Percentiles rank a stretch among this genome's conserved stretches.
Conservation (phyloP, 2,329 filamentous ascomycete genomes). For the Neofusicoccum kwambonambiense region DNA sequence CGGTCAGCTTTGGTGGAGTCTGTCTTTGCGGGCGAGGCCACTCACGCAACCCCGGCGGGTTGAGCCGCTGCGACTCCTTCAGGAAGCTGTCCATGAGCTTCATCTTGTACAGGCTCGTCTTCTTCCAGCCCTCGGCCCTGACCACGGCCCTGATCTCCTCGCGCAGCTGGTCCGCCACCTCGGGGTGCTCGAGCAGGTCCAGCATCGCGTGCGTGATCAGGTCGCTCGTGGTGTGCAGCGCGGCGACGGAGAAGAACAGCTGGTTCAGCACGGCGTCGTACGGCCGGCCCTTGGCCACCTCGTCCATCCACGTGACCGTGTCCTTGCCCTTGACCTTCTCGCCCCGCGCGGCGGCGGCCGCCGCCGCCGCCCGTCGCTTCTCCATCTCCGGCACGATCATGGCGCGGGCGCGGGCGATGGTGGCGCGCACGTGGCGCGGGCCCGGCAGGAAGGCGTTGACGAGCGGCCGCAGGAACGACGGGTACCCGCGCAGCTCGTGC, state of each 20-base stretch:
- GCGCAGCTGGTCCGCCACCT: constrained; percentile 27
- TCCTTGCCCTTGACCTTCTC: constrained; percentile 26
- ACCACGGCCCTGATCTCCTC: constrained; percentile 28
- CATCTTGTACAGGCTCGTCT: constrained; percentile 29
- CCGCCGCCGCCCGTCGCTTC: constrained; percentile 23
- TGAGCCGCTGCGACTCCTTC: constrained; percentile 33
- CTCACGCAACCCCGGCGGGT: constrained; percentile 23
- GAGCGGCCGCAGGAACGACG: constrained; percentile 34
- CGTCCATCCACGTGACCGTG: constrained; percentile 27
- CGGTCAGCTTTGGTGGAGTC: too few species aligned
- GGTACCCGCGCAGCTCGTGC: constrained; percentile 34
- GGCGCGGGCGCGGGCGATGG: constrained; percentile 31
- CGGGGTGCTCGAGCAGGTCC: constrained; percentile 25
- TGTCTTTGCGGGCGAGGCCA: too few species aligned
- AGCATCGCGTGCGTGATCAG: constrained; percentile 25
- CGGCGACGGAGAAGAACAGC: constrained; percentile 21
- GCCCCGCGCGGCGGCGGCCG: constrained; percentile 20
- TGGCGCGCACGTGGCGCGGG: constrained; percentile 32
- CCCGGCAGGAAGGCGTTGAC: constrained; percentile 36
- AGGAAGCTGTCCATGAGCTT: constrained; percentile 34
- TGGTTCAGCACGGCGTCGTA: constrained; percentile 20
- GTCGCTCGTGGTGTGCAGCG: constrained; percentile 28
- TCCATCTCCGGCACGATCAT: constrained; percentile 37
- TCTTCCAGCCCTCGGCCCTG: constrained; percentile 28
- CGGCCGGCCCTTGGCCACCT: constrained; percentile 22